Base-by-base conservation (phyloP, 345 rosid genomes). In the Eutrema heterophyllum region DNA sequence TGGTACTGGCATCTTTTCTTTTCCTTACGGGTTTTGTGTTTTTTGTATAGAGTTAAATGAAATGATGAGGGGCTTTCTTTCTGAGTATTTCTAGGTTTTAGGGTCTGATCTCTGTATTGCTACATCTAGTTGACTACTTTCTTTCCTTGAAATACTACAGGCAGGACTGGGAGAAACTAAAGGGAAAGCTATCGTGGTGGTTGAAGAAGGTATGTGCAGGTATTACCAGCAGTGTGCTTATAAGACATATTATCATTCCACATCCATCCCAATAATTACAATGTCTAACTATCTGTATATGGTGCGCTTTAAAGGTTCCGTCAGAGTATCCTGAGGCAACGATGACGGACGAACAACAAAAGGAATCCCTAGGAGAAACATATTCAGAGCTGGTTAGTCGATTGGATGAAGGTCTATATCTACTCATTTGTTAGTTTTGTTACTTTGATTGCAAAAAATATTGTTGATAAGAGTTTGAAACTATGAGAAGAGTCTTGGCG, bases 131-230 rank as follows among this genome's bases (percentile, higher is more conserved):
- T 44, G 15, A 64, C 27, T 51, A 30, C 6, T 50, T 49, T 27
- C n/a, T 53, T 69, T 40, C 64, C 4, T 40, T 74, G 8, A 48
- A 54, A 51, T 67, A 61, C 15, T 40, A 39, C 82, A 95, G 99
- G 97, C 87, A 83, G 71, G 90, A 85, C 59, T 95, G 99, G 99
- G 90, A 81, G 54, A 84, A 87, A 71, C 77, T 95, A 84, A 92
- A 87, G 87, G 81, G 75, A 79, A 71, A 81, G 80, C 79, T 95
- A 39, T 95, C 92, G 57, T 92, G 76, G 81, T 83, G 86, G 84
- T 80, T 95, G 89, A 95, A 92, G 93, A 93, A 89, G 99, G 99
- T 95, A 91, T 73, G 90, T 87, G 79, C 89, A 84, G 89, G 95
- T 86, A 89, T 1, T 73, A 93, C 82, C 74, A 55, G 70, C 63